Evolutionary conservation across 1,139 yeast species (phyloP), one percentile per base, ranked within the genome.

Genomic region (Eremothecium sinecaudum): DNA sequence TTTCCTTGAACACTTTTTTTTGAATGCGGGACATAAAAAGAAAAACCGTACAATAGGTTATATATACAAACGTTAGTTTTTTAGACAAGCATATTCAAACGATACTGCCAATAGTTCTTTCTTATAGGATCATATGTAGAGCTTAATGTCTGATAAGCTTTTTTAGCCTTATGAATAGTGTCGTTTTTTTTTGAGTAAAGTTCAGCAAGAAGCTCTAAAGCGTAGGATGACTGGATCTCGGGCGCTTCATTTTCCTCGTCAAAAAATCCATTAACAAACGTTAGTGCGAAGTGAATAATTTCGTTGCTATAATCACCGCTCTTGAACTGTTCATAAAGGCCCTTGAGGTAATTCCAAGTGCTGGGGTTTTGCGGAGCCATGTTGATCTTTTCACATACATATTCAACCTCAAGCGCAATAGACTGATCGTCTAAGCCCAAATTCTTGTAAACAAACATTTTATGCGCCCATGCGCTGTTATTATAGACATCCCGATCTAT

Each of bases 381-480:
- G 4, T 46, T 59, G 18, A 86, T 79, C 25, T 48, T 46, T 2
- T 43, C 50, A 19, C 39, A 40, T n/a, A 36, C 44, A n/a, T 34
- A 42, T 4, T 41, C 41, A 8, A 39, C 22, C 14, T 50, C 47
- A 3, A 40, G 43, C 20, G 44, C 31, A 10, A 50, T 38, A 29
- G 50, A 48, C 18, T 55, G 41, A 2, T 44, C 38, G 10, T 28
- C 30, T 3, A 46, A 41, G 4, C 24, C 31, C 13, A 41, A 24
- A 21, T 47, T 42, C 27, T 44, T 43, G 30, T 53, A 34, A 16
- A 80, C 55, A 48, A 78, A 84, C 61, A 66, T 81, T 35, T 96
- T 67, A 58, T 83, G 93, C 38, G 77, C 71, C 99, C 99, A 90
- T 0, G 94, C 96, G 36, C 94, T 81, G 56, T 90, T 92, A 60